Percentiles rank a stretch among this genome's conserved stretches.
These are phyloP conservation scores for Suhomyces tanzawaensis DNA, from an alignment of 805 yeast genomes.

Conservation along the genomic window DNA sequence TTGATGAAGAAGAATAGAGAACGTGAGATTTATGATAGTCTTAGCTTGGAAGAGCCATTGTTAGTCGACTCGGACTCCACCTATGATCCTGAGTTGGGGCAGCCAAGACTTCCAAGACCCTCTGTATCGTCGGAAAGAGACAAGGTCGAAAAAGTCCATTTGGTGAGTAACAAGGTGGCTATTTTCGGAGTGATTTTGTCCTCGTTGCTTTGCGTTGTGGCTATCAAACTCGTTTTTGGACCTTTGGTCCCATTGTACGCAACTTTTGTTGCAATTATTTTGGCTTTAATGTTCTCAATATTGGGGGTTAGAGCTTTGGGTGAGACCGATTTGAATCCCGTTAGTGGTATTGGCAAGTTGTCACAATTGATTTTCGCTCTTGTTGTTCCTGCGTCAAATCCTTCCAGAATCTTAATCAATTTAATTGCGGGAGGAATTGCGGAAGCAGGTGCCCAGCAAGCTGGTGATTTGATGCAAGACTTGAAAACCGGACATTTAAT, in stretches of 20 bases:
- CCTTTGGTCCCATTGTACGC: slow-evolving; percentile 68
- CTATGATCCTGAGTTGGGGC: not conserved
- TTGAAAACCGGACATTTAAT: slow-evolving; percentile 88
- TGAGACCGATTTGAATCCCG: slow-evolving; percentile 96
- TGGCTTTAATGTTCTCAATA: slow-evolving; percentile 78
- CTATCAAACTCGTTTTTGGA: slow-evolving; percentile 71
- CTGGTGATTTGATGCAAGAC: slow-evolving; percentile 98
- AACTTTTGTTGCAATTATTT: slow-evolving; percentile 59
- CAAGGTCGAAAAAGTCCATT: slow-evolving; percentile 35
- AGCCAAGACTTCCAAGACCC: not conserved
- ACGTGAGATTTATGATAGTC: not conserved
- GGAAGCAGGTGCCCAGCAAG: slow-evolving; percentile 99
- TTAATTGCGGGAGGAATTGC: slow-evolving; percentile 95
- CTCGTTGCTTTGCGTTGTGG: slow-evolving; percentile 60
- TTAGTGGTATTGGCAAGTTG: slow-evolving; percentile 91
- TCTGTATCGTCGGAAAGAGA: slow-evolving; percentile 17
- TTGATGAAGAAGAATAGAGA: slow-evolving; percentile 1
- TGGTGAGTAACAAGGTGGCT: slow-evolving; percentile 51
- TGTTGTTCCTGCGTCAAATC: slow-evolving; percentile 68
- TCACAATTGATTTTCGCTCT: slow-evolving; percentile 88
- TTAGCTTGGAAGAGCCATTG: not conserved
- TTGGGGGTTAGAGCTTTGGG: slow-evolving; percentile 93
- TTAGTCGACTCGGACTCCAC: not conserved
- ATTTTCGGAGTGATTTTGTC: slow-evolving; percentile 63
- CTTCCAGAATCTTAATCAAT: slow-evolving; percentile 80